A percentile compares a stretch with the other conserved stretches of the same genome.
Evolutionary conservation across 2,329 filamentous ascomycete species (phyloP).

Genomic region (Aspergillus texensis): DNA sequence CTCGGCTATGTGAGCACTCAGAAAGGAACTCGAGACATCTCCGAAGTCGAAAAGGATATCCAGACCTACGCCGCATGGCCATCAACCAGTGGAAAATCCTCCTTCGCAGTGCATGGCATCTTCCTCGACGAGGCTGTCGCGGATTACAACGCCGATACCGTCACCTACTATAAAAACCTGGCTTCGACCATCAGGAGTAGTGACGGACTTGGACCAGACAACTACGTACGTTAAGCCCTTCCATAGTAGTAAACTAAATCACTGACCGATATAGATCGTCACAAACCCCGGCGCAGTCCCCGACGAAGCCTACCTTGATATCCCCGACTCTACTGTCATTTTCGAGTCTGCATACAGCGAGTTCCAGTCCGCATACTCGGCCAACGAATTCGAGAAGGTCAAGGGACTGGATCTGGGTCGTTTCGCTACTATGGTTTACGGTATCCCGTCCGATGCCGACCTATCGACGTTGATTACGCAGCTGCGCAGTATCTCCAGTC

Average conservation of each 20-base stretch:
- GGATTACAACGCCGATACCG: neutral
- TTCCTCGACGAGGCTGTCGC: conserved; percentile 16
- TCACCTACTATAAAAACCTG: too few species aligned
- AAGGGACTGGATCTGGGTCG: neutral
- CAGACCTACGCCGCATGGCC: conserved; percentile 17
- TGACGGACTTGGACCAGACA: too few species aligned
- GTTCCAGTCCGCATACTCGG: conserved; percentile 4
- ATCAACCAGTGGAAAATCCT: conserved; percentile 7
- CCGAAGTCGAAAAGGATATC: conserved; percentile 14
- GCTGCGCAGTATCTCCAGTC: conserved; percentile 11
- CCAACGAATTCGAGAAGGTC: conserved; percentile 2
- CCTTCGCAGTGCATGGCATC: conserved; percentile 17
- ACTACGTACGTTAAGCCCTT: too few species aligned
- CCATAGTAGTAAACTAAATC: too few species aligned
- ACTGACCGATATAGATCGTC: too few species aligned
- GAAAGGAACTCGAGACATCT: conserved; percentile 8
- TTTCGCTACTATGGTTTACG: conserved; percentile 16
- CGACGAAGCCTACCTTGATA: too few species aligned
- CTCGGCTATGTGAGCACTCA: conserved; percentile 15
- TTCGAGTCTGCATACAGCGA: conserved; percentile 16
- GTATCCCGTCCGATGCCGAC: conserved; percentile 5
- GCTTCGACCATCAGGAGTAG: too few species aligned
- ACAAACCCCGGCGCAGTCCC: too few species aligned
- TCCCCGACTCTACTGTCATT: conserved; percentile 11
- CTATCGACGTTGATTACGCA: conserved; percentile 11